A percentile compares a stretch with the other conserved stretches of the same genome.
phyloP scores from a whole-genome alignment of 768 basidiomycete genomes.

The Megacollybia marginata region DNA sequence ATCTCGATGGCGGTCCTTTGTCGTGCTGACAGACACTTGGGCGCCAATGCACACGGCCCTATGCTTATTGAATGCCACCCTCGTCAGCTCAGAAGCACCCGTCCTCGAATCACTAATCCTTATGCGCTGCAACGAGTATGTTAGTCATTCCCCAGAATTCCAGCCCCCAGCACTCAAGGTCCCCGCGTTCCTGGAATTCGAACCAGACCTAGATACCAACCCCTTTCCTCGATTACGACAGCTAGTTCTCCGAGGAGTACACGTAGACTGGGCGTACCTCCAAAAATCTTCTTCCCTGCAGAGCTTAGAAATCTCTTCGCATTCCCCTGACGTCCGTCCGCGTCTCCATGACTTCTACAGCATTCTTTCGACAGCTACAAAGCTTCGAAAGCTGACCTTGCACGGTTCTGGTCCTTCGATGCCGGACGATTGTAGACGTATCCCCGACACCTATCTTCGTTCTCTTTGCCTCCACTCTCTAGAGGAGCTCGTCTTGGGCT shows the following conservation, averaged over 20 bases:
- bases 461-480: conserved; percentile 31
- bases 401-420: conserved; percentile 39
- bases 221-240: conserved; percentile 38
- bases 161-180: conserved; percentile 30
- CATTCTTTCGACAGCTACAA: conserved; percentile 33
- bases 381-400: conserved; percentile 35
- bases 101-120: conserved; percentile 43
- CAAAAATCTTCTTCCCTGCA: conserved; percentile 23
- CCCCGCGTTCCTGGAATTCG: conserved; percentile 25
- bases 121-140: conserved; percentile 55
- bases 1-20: conserved; percentile 43
- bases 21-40: conserved; percentile 49
- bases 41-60: conserved; percentile 52
- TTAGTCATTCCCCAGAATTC: conserved; percentile 37
- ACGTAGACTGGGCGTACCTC: conserved; percentile 44
- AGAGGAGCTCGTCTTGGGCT: conserved; percentile 33
- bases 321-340: conserved; percentile 48
- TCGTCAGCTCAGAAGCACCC: conserved; percentile 29
- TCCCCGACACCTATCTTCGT: conserved; percentile 10
- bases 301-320: conserved; percentile 44
- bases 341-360: conserved; percentile 32
- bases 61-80: conserved; percentile 29
- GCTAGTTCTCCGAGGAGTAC: conserved; percentile 49
- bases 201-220: conserved; percentile 8
- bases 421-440: conserved; percentile 4